Base-by-base conservation (phyloP, 345 rosid genomes). In the Populus alba region DNA sequence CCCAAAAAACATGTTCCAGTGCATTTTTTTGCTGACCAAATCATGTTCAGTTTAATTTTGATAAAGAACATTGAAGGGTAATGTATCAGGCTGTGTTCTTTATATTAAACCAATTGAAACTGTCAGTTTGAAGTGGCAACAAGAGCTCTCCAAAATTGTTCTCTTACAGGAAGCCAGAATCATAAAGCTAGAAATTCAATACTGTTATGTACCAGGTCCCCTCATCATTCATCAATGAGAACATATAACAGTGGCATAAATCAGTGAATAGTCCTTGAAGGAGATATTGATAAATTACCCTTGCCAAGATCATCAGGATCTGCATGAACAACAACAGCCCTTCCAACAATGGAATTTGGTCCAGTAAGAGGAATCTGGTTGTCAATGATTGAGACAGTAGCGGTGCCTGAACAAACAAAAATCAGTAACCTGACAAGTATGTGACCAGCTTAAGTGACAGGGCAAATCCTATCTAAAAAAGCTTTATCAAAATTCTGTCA, bases 231-330 rank as follows among this genome's bases (percentile, higher is more conserved):
- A 31, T 29, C 17, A 66, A 35, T 45, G 51, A 45, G 51, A n/a
- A 15, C 25, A 69, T 10, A 8, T 61, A 68, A 25, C 63, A 31
- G 23, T 27, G 33, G 51, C 31, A 31, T 18, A 57, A 39, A n/a
- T n/a, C 6, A 59, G 59, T 53, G 20, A 8, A 20, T 20, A 53
- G 25, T 8, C 29, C 29, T n/a, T 59, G 5, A n/a, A 59, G 63
- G 27, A 23, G 9, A 10, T 41, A 73, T 45, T 49, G 0, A 73
- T 75, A 74, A 4, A 80, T 87, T 85, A 95, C 98, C 98, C 91
- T 86, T 95, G 87, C 97, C 98, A 68, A 95, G 98, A 81, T 92
- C 98, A 88, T 96, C 98, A 77, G 97, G 95, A 85, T 92, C 98
- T 5, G 87, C 87, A 79, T 96, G 98, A 73, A 92, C 93, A 82